phyloP scores from a whole-genome alignment of 306 rosid genomes.

The Oxytropis ochrocephala region DNA sequence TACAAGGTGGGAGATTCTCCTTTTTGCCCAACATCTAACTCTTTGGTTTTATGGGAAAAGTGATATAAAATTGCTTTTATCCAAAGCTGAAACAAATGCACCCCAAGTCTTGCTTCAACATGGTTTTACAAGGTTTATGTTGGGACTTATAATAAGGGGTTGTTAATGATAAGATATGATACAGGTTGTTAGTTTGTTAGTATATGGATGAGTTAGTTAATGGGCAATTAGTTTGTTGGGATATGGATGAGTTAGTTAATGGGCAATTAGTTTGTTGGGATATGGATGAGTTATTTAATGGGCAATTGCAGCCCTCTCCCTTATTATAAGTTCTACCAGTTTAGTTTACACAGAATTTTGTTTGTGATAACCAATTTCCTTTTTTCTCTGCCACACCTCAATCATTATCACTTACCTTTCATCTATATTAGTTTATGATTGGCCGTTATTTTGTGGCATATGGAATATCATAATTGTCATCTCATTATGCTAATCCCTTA shows the following conservation, averaged over 20 bases:
- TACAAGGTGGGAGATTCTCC: constrained; percentile 54
- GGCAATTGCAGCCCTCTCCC: too few species aligned
- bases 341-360: background rate
- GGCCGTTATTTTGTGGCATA: background rate
- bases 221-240: too few species aligned
- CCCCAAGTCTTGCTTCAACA: background rate
- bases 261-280: too few species aligned
- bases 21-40: background rate
- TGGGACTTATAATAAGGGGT: too few species aligned
- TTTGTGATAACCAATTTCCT: background rate
- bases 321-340: too few species aligned
- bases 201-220: too few species aligned
- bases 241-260: too few species aligned
- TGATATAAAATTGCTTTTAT: background rate
- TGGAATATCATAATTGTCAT: background rate
- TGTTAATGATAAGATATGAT: too few species aligned
- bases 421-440: background rate
- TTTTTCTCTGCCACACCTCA: background rate
- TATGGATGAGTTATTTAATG: too few species aligned
- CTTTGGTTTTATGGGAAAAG: background rate
- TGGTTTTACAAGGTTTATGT: background rate
- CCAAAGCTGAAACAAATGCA: background rate
- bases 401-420: background rate
- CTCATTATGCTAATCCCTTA: constrained; percentile 5
- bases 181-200: too few species aligned